A percentile compares a stretch with the other conserved stretches of the same genome.
phyloP scores from a whole-genome alignment of 345 rosid genomes.

The Eutrema yunnanense region DNA sequence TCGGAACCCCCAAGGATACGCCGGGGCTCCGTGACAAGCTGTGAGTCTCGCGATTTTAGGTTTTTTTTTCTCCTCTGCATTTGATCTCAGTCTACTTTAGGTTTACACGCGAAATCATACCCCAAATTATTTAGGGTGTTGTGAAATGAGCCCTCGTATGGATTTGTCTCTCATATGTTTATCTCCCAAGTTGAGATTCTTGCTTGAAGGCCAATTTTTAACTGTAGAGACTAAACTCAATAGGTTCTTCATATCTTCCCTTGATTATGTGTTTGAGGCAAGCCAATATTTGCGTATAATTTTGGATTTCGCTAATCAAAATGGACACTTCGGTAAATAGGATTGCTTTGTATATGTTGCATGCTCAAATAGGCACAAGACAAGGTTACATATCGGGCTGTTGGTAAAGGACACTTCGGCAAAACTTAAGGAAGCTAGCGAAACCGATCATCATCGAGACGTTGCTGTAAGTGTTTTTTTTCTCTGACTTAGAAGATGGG shows the following conservation, averaged over 20 bases:
- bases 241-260: background rate
- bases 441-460: constrained; percentile 55
- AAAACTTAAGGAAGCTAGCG: constrained; percentile 75
- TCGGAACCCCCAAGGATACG: constrained; percentile 89
- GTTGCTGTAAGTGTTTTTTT: constrained; percentile 31
- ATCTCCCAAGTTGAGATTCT: background rate
- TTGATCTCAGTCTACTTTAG: background rate
- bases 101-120: background rate
- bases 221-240: background rate
- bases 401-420: constrained; percentile 78
- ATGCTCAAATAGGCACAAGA: constrained; percentile 48
- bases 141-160: background rate
- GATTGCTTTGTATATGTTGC: background rate
- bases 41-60: constrained; percentile 40
- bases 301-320: background rate
- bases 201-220: background rate
- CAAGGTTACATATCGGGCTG: constrained; percentile 59
- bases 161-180: background rate
- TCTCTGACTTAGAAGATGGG: background rate
- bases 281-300: background rate
- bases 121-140: background rate
- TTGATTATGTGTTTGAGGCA: background rate
- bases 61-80: background rate
- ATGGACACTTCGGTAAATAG: background rate
- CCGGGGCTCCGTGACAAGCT: constrained; percentile 89